phyloP scores from a whole-genome alignment of 768 basidiomycete genomes.

The Cyclocybe cylindracea region DNA sequence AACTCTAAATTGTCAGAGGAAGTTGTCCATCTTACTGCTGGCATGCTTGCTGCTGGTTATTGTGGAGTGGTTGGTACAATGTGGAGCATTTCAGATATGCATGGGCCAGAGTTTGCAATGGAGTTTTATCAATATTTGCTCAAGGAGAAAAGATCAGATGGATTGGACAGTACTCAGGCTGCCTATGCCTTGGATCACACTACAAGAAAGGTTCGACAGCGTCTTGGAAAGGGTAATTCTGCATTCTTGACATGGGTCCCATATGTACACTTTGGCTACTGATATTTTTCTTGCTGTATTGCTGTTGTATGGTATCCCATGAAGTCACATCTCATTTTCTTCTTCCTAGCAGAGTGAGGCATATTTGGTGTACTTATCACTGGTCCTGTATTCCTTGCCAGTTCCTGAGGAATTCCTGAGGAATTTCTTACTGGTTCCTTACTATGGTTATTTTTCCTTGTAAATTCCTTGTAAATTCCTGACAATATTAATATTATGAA shows the following conservation, averaged over 20 bases:
- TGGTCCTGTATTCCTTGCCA: too few species aligned
- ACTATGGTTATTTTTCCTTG: too few species aligned
- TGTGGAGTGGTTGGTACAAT: conserved; percentile 39
- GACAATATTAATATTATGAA: too few species aligned
- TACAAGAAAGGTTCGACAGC: conserved; percentile 14
- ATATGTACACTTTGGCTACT: conserved; percentile 11
- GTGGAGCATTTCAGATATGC: conserved; percentile 40
- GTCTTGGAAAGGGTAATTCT: not conserved
- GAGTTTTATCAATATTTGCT: conserved; percentile 31
- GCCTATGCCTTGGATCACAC: conserved; percentile 26
- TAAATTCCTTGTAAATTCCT: too few species aligned
- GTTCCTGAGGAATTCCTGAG: too few species aligned
- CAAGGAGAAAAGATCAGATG: not conserved
- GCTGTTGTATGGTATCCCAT: too few species aligned
- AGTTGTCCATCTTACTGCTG: conserved; percentile 38
- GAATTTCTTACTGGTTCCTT: too few species aligned
- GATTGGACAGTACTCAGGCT: conserved; percentile 11
- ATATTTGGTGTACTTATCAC: too few species aligned
- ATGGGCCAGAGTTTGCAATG: conserved; percentile 31
- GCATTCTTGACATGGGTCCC: conserved; percentile 11
- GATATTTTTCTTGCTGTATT: not conserved
- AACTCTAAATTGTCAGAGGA: conserved; percentile 20
- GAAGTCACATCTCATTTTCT: too few species aligned
- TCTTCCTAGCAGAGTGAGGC: too few species aligned
- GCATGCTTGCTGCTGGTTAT: conserved; percentile 34